These are phyloP conservation scores for Hyphodiscus sp. DNA, from an alignment of 2,329 filamentous ascomycete species.

Conservation along the genomic window DNA sequence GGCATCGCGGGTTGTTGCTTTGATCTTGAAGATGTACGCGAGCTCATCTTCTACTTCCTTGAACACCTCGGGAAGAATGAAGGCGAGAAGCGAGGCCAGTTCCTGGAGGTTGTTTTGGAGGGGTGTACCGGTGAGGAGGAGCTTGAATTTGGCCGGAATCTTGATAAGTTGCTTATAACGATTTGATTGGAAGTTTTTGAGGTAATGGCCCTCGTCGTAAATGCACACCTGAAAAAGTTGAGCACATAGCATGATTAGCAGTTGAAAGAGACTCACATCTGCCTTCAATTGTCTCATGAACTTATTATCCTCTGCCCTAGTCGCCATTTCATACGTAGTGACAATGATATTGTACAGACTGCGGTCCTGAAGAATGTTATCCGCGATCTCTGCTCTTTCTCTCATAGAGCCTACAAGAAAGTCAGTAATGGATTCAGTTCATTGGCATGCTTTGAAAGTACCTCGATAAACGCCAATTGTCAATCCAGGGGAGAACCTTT, in stretches of 20 bases:
- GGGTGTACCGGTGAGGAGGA: conserved; percentile 85
- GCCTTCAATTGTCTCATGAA: conserved; percentile 55
- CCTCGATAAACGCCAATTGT: conserved; percentile 64
- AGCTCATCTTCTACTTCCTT: conserved; percentile 69
- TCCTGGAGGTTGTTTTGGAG: conserved; percentile 93
- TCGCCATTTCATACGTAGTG: conserved; percentile 64
- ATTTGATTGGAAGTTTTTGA: conserved; percentile 82
- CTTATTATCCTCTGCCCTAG: conserved; percentile 49
- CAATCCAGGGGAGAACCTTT: conserved; percentile 74
- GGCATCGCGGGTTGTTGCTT: conserved; percentile 74
- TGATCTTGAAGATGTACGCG: conserved; percentile 85
- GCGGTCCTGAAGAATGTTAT: conserved; percentile 57
- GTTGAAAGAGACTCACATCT: conserved; percentile 31
- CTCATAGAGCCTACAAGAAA: conserved; percentile 49
- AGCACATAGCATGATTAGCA: conserved; percentile 4
- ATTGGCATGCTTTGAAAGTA: conserved; percentile 2
- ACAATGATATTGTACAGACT: conserved; percentile 64
- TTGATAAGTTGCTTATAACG: conserved; percentile 73
- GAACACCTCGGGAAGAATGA: conserved; percentile 86
- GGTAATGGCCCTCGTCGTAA: conserved; percentile 89
- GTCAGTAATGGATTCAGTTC: background rate
- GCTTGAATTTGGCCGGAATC: conserved; percentile 74
- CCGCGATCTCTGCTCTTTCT: conserved; percentile 61
- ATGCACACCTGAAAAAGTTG: conserved; percentile 39
- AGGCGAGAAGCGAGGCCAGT: conserved; percentile 83